A percentile compares a stretch with the other conserved stretches of the same genome.
Conservation (phyloP, 2,329 filamentous ascomycete species). For the Drechslerella dactyloides region DNA sequence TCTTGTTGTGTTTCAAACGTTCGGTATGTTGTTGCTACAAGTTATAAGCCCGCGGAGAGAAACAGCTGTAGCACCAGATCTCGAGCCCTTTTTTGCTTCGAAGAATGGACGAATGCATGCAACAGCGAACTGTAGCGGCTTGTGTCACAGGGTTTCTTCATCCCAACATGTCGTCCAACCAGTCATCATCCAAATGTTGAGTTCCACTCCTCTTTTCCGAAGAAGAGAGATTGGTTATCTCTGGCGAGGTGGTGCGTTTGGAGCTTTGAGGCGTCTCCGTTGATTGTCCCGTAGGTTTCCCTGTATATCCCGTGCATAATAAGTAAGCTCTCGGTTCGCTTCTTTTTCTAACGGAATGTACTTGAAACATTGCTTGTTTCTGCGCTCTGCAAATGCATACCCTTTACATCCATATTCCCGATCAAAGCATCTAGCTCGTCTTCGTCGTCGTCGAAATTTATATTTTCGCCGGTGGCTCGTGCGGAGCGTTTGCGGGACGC, state of each 20-base stretch:
- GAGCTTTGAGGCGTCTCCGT: slow-evolving; percentile 33
- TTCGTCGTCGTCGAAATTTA: slow-evolving; percentile 42
- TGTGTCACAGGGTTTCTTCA: slow-evolving; percentile 48
- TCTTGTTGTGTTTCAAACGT: slow-evolving; percentile 47
- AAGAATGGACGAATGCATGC: slow-evolving; percentile 25
- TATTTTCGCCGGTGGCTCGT: slow-evolving; percentile 36
- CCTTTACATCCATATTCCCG: slow-evolving; percentile 53
- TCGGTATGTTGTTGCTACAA: slow-evolving; percentile 23
- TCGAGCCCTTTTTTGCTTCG: slow-evolving; percentile 12
- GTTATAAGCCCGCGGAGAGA: slow-evolving; percentile 39
- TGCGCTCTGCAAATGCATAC: slow-evolving; percentile 50
- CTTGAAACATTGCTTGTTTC: slow-evolving; percentile 49
- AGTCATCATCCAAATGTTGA: slow-evolving; percentile 54
- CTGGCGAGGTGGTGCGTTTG: slow-evolving; percentile 28
- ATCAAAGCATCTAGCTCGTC: slow-evolving; percentile 55
- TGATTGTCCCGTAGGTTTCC: slow-evolving; percentile 27
- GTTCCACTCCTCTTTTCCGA: slow-evolving; percentile 26
- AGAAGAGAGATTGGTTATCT: slow-evolving; percentile 18
- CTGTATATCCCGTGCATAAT: slow-evolving; percentile 47
- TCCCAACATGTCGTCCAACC: slow-evolving; percentile 55
- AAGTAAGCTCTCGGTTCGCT: slow-evolving; percentile 46
- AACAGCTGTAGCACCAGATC: slow-evolving; percentile 36
- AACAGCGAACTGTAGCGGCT: slow-evolving; percentile 6
- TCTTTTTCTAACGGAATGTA: slow-evolving; percentile 44
- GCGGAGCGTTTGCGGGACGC: slow-evolving; percentile 48